phyloP scores from a whole-genome alignment of 1,139 yeast genomes.

The Protomyces arabidopsidicola region DNA sequence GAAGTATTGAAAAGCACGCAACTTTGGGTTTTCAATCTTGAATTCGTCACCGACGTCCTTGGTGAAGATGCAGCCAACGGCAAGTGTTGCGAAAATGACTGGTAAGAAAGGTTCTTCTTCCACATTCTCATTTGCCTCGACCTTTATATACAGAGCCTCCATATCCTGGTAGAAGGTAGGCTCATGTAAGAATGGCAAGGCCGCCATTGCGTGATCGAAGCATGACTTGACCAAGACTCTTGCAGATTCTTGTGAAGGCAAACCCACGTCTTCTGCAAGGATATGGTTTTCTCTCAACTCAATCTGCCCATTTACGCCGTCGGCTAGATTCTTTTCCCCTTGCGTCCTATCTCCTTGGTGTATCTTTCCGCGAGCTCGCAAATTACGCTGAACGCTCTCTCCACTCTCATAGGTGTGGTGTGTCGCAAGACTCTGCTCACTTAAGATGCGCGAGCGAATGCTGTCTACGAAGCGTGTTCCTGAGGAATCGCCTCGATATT shows the following conservation, averaged over 20 bases:
- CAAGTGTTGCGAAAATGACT: constrained; percentile 64
- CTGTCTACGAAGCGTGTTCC: constrained; percentile 35
- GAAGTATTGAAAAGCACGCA: constrained; percentile 75
- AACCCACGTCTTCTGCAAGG: constrained; percentile 47
- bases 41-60: constrained; percentile 36
- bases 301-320: constrained; percentile 12
- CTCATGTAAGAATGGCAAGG: constrained; percentile 78
- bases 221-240: constrained; percentile 66
- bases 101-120: constrained; percentile 75
- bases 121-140: constrained; percentile 63
- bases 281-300: constrained; percentile 24
- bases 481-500: constrained; percentile 35
- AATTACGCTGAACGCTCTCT: constrained; percentile 20
- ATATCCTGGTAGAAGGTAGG: constrained; percentile 64
- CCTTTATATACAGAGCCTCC: constrained; percentile 58
- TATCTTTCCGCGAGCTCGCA: not conserved
- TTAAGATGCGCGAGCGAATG: constrained; percentile 32
- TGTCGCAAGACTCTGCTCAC: constrained; percentile 2
- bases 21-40: constrained; percentile 44
- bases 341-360: constrained; percentile 12
- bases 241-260: constrained; percentile 74
- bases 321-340: not conserved
- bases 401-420: constrained; percentile 29
- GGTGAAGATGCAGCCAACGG: constrained; percentile 68
- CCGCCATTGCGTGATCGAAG: constrained; percentile 81